Conservation (phyloP, 805 yeast genomes). For the Starmerella floricola region DNA sequence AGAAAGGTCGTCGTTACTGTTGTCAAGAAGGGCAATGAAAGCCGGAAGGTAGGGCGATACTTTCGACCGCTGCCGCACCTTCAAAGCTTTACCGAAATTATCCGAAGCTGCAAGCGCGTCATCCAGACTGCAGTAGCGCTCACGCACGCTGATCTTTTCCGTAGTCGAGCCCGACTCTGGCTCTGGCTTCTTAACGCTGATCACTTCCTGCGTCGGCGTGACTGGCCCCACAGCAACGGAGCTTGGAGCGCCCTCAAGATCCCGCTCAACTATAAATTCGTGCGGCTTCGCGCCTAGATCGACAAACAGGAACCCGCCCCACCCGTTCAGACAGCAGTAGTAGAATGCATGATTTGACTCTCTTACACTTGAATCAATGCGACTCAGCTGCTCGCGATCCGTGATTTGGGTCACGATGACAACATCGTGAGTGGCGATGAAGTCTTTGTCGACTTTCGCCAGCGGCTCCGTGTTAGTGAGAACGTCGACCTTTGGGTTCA, state of each 20-base stretch:
- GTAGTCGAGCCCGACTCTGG: conserved; percentile 30
- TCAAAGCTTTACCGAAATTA: conserved; percentile 15
- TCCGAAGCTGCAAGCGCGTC: conserved; percentile 16
- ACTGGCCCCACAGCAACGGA: conserved; percentile 43
- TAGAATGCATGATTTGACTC: conserved; percentile 50
- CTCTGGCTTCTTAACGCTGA: conserved; percentile 30
- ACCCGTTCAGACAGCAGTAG: conserved; percentile 57
- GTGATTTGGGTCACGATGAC: conserved; percentile 62
- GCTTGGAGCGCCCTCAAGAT: conserved; percentile 10
- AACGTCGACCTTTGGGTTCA: conserved; percentile 69
- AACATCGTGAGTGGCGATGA: conserved; percentile 48
- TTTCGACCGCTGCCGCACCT: conserved; percentile 32
- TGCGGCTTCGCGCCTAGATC: conserved; percentile 53
- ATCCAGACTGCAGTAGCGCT: conserved; percentile 21
- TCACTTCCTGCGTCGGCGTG: conserved; percentile 34
- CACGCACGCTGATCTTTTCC: conserved; percentile 28
- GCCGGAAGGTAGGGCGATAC: conserved; percentile 48
- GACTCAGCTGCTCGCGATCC: conserved; percentile 29
- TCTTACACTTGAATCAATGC: conserved; percentile 49
- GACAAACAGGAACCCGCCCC: conserved; percentile 68
- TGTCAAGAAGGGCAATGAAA: conserved; percentile 46
- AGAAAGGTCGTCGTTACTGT: conserved; percentile 17
- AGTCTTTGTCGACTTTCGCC: conserved; percentile 25
- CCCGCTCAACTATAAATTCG: conserved; percentile 28
- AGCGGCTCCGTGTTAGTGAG: conserved; percentile 32